Percentiles rank a stretch among this genome's conserved stretches.
These are phyloP conservation scores for Talaromyces verruculosus DNA, from an alignment of 2,329 filamentous ascomycete genomes.

Conservation along the genomic window DNA sequence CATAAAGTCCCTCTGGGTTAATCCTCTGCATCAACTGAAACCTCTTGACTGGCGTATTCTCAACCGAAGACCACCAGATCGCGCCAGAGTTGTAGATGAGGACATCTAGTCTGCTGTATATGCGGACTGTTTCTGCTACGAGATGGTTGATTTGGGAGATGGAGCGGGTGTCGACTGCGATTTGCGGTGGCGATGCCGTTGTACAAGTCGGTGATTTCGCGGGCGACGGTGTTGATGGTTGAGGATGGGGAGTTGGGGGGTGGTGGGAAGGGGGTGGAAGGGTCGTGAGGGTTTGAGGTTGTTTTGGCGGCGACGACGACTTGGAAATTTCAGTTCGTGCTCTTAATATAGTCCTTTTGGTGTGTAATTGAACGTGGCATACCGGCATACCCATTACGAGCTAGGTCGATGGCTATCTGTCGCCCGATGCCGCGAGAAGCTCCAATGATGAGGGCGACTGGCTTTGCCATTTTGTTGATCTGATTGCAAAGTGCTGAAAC, in stretches of 20 bases:
- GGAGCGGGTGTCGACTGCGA: slow-evolving; percentile 69
- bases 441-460: slow-evolving; percentile 70
- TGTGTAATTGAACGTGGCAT: slow-evolving; percentile 18
- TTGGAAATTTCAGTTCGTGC: slow-evolving; percentile 32
- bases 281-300: slow-evolving; percentile 60
- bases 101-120: slow-evolving; percentile 67
- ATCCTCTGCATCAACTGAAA: slow-evolving; percentile 76
- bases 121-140: slow-evolving; percentile 58
- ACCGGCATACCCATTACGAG: slow-evolving; percentile 70
- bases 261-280: slow-evolving; percentile 63
- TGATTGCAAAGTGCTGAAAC: not conserved
- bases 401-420: slow-evolving; percentile 75
- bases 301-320: slow-evolving; percentile 78
- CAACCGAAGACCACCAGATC: slow-evolving; percentile 78
- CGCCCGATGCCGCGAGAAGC: slow-evolving; percentile 78
- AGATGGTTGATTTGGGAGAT: slow-evolving; percentile 61
- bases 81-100: slow-evolving; percentile 81
- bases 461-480: slow-evolving; percentile 27
- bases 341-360: no score
- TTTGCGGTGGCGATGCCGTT: slow-evolving; percentile 64
- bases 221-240: slow-evolving; percentile 76
- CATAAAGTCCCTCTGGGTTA: slow-evolving; percentile 75
- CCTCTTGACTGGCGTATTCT: slow-evolving; percentile 70
- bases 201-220: slow-evolving; percentile 63
- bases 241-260: slow-evolving; percentile 72